A percentile compares a stretch with the other conserved stretches of the same genome.
These are phyloP conservation scores for Trichophyton verrucosum DNA, from an alignment of 2,329 filamentous ascomycete genomes.

Conservation along the genomic window DNA sequence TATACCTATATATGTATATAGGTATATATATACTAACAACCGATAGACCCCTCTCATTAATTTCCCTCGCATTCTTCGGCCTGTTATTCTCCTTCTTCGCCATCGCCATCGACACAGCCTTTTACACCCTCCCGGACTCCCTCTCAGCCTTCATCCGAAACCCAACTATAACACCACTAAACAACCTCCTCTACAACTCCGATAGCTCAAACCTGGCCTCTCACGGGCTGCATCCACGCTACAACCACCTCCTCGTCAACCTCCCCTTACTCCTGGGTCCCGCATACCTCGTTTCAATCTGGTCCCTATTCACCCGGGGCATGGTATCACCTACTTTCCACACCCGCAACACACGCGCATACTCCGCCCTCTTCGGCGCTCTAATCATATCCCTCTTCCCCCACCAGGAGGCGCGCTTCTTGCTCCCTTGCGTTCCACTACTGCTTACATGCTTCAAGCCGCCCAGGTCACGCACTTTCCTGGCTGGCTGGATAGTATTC, in stretches of 20 bases:
- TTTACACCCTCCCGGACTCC: constrained; percentile 46
- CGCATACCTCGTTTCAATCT: constrained; percentile 43
- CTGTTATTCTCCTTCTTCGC: constrained; percentile 58
- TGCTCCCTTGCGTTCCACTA: constrained; percentile 41
- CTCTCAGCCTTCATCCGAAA: constrained; percentile 33
- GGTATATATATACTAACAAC: background rate
- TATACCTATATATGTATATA: background rate
- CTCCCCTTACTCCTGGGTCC: constrained; percentile 61
- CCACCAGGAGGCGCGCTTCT: constrained; percentile 43
- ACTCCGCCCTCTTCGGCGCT: constrained; percentile 35
- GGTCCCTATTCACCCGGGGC: constrained; percentile 30
- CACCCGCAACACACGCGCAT: constrained; percentile 29
- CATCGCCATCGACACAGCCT: constrained; percentile 70
- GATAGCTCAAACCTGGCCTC: constrained; percentile 56
- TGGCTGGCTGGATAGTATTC: constrained; percentile 37
- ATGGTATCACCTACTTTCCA: constrained; percentile 21
- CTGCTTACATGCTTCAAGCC: constrained; percentile 37
- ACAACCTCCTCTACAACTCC: constrained; percentile 67
- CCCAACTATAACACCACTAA: constrained; percentile 63
- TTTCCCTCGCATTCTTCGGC: constrained; percentile 53
- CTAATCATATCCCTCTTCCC: constrained; percentile 34
- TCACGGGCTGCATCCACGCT: constrained; percentile 67
- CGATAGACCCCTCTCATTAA: constrained; percentile 44
- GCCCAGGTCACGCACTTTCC: constrained; percentile 30
- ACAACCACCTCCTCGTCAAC: constrained; percentile 62